Conservation (phyloP, 768 basidiomycete genomes). For the Tubosaeta brunneosetosa region DNA sequence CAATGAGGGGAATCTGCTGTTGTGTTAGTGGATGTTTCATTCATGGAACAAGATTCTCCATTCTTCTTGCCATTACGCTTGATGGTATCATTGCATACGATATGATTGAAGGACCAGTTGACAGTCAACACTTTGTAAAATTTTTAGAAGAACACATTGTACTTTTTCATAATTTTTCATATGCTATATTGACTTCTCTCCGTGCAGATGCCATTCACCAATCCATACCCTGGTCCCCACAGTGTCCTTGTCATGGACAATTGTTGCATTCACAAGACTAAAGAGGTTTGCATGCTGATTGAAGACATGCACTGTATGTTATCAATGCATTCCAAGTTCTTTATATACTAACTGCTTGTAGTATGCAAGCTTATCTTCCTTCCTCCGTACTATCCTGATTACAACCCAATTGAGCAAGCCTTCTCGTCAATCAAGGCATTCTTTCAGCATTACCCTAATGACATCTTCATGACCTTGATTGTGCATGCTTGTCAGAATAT, state of each 20-base stretch:
- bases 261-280: not conserved
- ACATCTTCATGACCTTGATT: not conserved
- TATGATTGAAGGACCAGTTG: not conserved
- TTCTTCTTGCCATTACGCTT: no score
- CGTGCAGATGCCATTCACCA: no score
- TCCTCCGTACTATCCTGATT: constrained; percentile 11
- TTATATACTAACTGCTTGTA: no score
- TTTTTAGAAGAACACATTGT: not conserved
- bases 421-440: not conserved
- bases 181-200: not conserved
- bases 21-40: no score
- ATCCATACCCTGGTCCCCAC: not conserved
- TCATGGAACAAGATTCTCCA: no score
- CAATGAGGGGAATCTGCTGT: no score
- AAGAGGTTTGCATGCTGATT: not conserved
- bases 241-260: not conserved
- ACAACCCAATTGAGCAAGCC: constrained; percentile 22
- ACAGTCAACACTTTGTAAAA: not conserved
- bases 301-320: not conserved
- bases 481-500: constrained; percentile 2
- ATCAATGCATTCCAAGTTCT: not conserved
- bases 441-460: not conserved
- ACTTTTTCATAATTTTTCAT: not conserved
- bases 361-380: constrained; percentile 26
- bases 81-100: not conserved